phyloP scores from a whole-genome alignment of 139 green algal species.

The Chlorella sp. region DNA sequence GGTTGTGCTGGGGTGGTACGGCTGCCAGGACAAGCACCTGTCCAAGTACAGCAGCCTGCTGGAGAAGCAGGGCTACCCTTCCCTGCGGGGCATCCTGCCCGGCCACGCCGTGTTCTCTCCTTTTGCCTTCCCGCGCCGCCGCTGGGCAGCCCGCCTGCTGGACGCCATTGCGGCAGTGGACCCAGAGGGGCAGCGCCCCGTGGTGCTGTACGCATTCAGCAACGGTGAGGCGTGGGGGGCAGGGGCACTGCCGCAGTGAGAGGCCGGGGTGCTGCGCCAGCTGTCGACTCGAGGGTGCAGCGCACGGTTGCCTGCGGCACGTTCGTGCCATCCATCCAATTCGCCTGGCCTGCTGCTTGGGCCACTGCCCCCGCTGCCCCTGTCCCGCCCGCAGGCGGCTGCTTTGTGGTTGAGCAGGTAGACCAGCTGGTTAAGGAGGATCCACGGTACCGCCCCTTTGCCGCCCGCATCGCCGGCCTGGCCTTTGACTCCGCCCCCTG shows the following conservation, averaged over 20 bases:
- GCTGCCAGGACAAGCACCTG: background rate
- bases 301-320: too few relatives aligned
- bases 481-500: conserved; percentile 8
- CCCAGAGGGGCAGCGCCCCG: background rate
- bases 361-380: too few relatives aligned
- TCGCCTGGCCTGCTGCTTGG: too few relatives aligned
- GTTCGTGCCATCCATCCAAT: too few relatives aligned
- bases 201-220: conserved; percentile 43
- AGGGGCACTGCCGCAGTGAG: too few relatives aligned
- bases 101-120: conserved; percentile 27
- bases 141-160: conserved; percentile 21
- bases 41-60: conserved; percentile 28
- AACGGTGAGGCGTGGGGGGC: conserved; percentile 31
- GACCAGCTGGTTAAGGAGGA: conserved; percentile 5
- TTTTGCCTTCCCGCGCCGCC: background rate
- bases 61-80: background rate
- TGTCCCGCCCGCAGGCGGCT: background rate
- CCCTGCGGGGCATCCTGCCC: conserved; percentile 16
- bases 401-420: conserved; percentile 26
- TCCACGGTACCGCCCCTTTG: background rate
- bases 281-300: too few relatives aligned
- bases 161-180: background rate
- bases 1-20: conserved; percentile 33
- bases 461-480: background rate
- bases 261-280: background rate